Percentiles rank a stretch among this genome's conserved stretches.
These are phyloP conservation scores for Dictyostelium citrinum DNA, from an alignment of 78 protist species.

Conservation along the genomic window DNA sequence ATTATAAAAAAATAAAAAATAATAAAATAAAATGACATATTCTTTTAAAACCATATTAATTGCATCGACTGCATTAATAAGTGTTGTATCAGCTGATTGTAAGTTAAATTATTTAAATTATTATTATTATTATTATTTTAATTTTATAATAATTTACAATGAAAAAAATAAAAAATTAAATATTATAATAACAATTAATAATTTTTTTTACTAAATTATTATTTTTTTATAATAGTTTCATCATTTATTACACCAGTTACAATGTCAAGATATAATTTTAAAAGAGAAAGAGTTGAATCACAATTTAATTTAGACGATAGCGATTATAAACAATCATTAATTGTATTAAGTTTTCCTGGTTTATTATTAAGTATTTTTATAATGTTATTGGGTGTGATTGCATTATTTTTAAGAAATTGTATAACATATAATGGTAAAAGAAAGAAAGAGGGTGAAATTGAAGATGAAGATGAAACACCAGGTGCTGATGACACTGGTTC, in stretches of 20 bases:
- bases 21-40: not conserved
- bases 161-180: not conserved
- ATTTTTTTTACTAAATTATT: not conserved
- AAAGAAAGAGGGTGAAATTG: not conserved
- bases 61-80: not conserved
- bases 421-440: not conserved
- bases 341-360: constrained; percentile 56
- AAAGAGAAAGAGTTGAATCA: not conserved
- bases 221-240: not conserved
- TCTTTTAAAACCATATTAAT: not conserved
- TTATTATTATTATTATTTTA: too few relatives aligned
- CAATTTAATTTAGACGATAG: constrained; percentile 25
- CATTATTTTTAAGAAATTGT: constrained; percentile 21
- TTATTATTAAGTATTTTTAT: not conserved
- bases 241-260: constrained; percentile 1
- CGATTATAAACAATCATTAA: constrained; percentile 34
- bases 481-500: not conserved
- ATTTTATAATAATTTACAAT: not conserved
- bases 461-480: not conserved
- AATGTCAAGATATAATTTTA: constrained; percentile 44
- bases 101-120: not conserved
- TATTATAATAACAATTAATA: not conserved
- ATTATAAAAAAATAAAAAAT: not conserved
- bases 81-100: not conserved
- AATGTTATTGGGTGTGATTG: constrained; percentile 22